A percentile compares a stretch with the other conserved stretches of the same genome.
phyloP scores from a whole-genome alignment of 768 basidiomycete genomes.

The Nidularia pulvinata region DNA sequence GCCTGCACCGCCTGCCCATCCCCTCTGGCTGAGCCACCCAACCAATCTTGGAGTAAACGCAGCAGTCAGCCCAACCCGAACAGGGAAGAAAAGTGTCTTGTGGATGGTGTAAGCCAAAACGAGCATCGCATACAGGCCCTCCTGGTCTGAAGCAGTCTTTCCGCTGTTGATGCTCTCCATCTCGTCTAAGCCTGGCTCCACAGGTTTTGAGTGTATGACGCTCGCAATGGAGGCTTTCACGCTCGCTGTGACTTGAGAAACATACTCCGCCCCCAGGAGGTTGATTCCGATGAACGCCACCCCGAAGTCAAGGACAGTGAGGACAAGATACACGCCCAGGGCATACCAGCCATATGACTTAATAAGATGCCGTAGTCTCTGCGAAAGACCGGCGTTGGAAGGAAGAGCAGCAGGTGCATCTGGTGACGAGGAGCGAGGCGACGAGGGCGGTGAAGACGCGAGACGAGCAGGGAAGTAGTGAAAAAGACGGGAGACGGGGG shows the following conservation, averaged over 20 bases:
- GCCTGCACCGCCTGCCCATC: conserved; percentile 82
- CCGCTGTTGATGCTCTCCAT: conserved; percentile 36
- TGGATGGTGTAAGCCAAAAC: conserved; percentile 94
- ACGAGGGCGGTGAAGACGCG: conserved; percentile 26
- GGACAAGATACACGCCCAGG: conserved; percentile 80
- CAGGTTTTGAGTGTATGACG: conserved; percentile 49
- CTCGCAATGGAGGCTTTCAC: conserved; percentile 48
- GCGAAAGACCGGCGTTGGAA: conserved; percentile 56
- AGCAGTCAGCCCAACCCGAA: conserved; percentile 88
- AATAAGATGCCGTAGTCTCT: conserved; percentile 79
- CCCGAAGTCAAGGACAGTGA: conserved; percentile 79
- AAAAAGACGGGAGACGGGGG: conserved; percentile 41
- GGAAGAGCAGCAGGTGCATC: conserved; percentile 28
- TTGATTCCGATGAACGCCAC: conserved; percentile 86
- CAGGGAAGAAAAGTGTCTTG: conserved; percentile 90
- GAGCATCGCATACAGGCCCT: conserved; percentile 90
- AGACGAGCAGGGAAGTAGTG: conserved; percentile 48
- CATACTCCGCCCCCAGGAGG: conserved; percentile 88
- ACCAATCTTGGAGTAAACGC: conserved; percentile 87
- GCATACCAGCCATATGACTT: conserved; percentile 97
- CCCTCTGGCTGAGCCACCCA: conserved; percentile 74
- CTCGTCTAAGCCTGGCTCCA: conserved; percentile 71
- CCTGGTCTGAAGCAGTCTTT: conserved; percentile 40
- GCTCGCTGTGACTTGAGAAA: conserved; percentile 62
- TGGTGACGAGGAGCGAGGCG: conserved; percentile 11